These are phyloP conservation scores for Mallotus japonicus DNA, from an alignment of 441 rosid species.

Conservation along the genomic window DNA sequence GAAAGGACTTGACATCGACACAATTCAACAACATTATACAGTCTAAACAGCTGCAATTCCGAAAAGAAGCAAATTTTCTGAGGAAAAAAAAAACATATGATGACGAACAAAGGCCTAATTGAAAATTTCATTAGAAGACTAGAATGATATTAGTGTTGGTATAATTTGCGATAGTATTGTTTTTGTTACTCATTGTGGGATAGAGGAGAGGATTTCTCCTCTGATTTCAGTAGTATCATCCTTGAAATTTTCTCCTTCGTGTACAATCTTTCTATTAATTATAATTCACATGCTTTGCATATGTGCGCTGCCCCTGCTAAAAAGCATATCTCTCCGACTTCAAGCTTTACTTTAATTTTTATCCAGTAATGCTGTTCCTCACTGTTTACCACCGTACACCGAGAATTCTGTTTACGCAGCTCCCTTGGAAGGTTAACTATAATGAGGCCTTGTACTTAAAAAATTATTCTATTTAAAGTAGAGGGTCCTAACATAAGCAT, in stretches of 20 bases:
- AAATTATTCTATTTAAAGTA: too few relatives aligned
- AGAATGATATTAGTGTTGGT: neutral
- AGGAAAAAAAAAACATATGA: conserved; percentile 15
- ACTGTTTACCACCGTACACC: too few relatives aligned
- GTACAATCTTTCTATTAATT: neutral
- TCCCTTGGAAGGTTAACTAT: too few relatives aligned
- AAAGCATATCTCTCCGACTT: too few relatives aligned
- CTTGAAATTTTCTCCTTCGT: neutral
- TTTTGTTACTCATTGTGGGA: neutral
- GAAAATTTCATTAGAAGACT: conserved; percentile 22
- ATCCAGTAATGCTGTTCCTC: too few relatives aligned
- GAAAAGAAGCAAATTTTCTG: neutral
- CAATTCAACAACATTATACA: conserved; percentile 80
- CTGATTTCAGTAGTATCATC: neutral
- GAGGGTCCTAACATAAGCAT: too few relatives aligned
- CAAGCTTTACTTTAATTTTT: too few relatives aligned
- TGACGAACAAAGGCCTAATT: conserved; percentile 28
- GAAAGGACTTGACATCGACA: conserved; percentile 74
- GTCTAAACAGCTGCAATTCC: conserved; percentile 32
- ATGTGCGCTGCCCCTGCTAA: neutral
- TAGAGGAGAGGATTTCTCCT: conserved; percentile 18
- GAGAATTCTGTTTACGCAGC: too few relatives aligned
- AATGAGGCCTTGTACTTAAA: too few relatives aligned
- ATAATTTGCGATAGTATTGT: conserved; percentile 5
- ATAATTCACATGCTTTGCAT: neutral